Base-by-base conservation (phyloP, 805 yeast genomes). In the Spathaspora girioi region DNA sequence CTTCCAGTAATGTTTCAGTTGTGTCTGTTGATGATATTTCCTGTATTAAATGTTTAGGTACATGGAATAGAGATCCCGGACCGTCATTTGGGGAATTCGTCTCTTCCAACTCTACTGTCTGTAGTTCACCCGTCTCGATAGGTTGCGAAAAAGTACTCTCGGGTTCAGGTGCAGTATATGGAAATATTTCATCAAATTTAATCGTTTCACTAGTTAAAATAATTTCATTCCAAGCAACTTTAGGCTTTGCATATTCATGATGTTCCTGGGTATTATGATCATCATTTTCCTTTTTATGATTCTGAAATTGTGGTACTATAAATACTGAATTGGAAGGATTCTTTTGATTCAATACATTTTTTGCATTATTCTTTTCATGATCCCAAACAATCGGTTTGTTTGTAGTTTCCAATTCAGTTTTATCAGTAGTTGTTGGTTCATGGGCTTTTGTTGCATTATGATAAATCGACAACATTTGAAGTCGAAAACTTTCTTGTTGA, bases 281-380 rank as follows among this genome's bases (percentile, higher is more conserved):
- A 12, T 32, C 19, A 12, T 26, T 11, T 7, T 44, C 23, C 23
- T 45, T 45, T 11, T 46, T 45, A 48, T 63, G 67, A 43, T 55
- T 44, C 14, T 53, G 56, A 42, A 61, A 60, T 50, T 64, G 68
- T 7, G 69, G 68, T 4, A 48, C 45, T 1, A 65, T 54, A 4
- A 60, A 55, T 3, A 65, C 49, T 32, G 62, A 57, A 54, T 64
- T 45, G 7, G 66, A 54, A 1, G 61, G 51, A 18, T 43, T 50
- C 46, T 61, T 60, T 57, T 50, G 56, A 44, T 58, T 59, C 14
- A 58, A 47, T 10, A 64, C 38, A 20, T 59, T 59, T 42, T 59
- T 60, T 1, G 42, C 51, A 18, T 53, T 46, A 26, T 45, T 38
- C 17, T 49, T 35, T 17, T 38, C 12, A 31, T 20, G 29, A 35